These are phyloP conservation scores for Akebia trifoliata DNA, from an alignment of 164 flowering plant genomes.

Conservation along the genomic window DNA sequence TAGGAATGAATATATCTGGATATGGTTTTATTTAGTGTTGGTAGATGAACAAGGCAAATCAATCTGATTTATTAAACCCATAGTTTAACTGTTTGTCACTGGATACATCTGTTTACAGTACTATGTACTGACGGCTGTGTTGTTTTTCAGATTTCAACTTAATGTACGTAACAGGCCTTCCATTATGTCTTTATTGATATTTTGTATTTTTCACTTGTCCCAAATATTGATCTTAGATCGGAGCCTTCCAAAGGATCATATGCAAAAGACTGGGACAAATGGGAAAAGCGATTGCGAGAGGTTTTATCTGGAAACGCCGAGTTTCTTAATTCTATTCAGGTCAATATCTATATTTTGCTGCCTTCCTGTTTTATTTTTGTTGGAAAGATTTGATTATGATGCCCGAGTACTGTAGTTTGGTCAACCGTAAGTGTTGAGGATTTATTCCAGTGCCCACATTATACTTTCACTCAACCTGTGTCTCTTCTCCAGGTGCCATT, in stretches of 20 bases:
- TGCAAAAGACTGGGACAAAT: constrained; percentile 70
- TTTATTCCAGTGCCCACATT: background rate
- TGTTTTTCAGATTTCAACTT: no score
- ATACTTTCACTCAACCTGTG: background rate
- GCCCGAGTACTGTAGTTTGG: no score
- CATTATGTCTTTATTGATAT: background rate
- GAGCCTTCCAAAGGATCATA: constrained; percentile 90
- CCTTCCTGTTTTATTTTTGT: background rate
- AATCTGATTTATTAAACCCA: no score
- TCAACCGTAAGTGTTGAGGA: no score
- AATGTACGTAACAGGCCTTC: no score
- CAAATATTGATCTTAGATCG: constrained; percentile 32
- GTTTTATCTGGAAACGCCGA: constrained; percentile 49
- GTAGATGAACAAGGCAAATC: no score
- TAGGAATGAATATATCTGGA: no score
- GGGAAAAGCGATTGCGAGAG: constrained; percentile 80
- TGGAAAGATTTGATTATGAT: background rate
- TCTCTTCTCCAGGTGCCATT: constrained; percentile 66
- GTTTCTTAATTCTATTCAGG: constrained; percentile 81
- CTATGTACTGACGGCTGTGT: no score
- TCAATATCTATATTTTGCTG: constrained; percentile 10
- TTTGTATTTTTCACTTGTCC: background rate
- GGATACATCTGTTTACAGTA: no score
- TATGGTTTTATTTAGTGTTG: no score
- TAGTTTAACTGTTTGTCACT: no score